Conservation (phyloP, 2,329 filamentous ascomycete genomes). For the Rhynchosporium graminicola region DNA sequence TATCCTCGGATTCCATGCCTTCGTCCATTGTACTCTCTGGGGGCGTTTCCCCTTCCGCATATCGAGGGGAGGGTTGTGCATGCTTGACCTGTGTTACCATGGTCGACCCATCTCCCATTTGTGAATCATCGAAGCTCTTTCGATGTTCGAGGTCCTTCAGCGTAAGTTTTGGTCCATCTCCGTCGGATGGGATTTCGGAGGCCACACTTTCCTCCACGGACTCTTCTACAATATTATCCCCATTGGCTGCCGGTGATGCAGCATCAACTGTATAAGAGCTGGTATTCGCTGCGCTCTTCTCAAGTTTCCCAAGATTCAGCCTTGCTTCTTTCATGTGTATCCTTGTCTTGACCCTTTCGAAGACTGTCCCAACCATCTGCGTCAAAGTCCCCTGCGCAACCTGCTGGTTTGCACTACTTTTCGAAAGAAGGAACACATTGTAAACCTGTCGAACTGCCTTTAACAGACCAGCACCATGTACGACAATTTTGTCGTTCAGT, state of each 20-base stretch:
- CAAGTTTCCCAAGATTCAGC: constrained; percentile 48
- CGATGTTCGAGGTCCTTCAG: constrained; percentile 67
- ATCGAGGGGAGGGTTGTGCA: constrained; percentile 44
- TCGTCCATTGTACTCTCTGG: constrained; percentile 58
- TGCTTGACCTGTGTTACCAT: constrained; percentile 65
- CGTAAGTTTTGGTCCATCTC: constrained; percentile 57
- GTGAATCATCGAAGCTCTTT: constrained; percentile 67
- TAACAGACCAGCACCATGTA: constrained; percentile 91
- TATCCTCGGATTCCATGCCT: constrained; percentile 59
- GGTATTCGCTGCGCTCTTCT: constrained; percentile 35
- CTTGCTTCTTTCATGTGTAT: constrained; percentile 85
- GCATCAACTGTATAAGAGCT: constrained; percentile 40
- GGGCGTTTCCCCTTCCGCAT: constrained; percentile 55
- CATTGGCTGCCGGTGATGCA: constrained; percentile 33
- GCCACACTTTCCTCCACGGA: constrained; percentile 32
- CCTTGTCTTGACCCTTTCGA: constrained; percentile 86
- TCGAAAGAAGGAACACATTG: constrained; percentile 96
- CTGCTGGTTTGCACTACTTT: constrained; percentile 92
- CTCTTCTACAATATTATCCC: constrained; percentile 33
- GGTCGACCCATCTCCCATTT: constrained; percentile 65
- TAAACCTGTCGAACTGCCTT: constrained; percentile 98
- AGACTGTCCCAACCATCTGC: constrained; percentile 98
- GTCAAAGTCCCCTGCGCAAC: constrained; percentile 95
- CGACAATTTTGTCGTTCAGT: constrained; percentile 97
- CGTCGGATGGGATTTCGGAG: constrained; percentile 35